Conservation (phyloP, 176 grass and related monocot genomes). For the Oropetium thomaeum region DNA sequence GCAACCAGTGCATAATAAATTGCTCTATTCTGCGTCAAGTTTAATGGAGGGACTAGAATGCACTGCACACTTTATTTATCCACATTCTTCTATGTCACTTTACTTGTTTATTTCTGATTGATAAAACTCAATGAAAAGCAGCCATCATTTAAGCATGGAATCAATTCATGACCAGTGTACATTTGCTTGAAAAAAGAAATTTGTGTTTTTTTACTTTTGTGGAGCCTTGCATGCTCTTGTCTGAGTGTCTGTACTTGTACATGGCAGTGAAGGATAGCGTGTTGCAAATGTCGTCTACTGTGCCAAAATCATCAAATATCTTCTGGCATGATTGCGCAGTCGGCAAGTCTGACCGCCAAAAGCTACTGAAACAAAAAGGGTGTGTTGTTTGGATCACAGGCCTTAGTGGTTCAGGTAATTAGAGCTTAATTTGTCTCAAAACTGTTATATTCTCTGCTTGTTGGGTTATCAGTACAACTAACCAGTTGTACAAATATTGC, state of each 20-base stretch:
- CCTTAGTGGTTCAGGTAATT: constrained; percentile 77
- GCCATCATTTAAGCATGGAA: not conserved
- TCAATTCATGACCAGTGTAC: not conserved
- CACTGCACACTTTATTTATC: not conserved
- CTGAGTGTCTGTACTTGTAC: constrained; percentile 1
- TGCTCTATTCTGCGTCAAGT: not conserved
- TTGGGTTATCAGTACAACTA: not conserved
- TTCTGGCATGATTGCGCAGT: constrained; percentile 85
- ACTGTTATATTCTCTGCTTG: not conserved
- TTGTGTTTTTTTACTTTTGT: not conserved
- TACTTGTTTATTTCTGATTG: not conserved
- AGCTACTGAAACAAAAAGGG: constrained; percentile 72
- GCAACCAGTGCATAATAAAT: not conserved
- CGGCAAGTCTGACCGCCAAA: constrained; percentile 63
- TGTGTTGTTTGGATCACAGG: constrained; percentile 92
- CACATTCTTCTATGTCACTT: not conserved
- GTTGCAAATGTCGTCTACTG: constrained; percentile 37
- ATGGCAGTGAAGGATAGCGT: constrained; percentile 17
- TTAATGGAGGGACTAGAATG: not conserved
- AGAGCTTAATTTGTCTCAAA: not conserved
- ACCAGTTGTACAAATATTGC: not conserved
- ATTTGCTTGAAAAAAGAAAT: not conserved
- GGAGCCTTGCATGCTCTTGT: not conserved
- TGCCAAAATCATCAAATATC: constrained; percentile 58
- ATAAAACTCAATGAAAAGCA: not conserved